These are phyloP conservation scores for Pseudopyricularia cyperi DNA, from an alignment of 2,329 filamentous ascomycete species.

Conservation along the genomic window DNA sequence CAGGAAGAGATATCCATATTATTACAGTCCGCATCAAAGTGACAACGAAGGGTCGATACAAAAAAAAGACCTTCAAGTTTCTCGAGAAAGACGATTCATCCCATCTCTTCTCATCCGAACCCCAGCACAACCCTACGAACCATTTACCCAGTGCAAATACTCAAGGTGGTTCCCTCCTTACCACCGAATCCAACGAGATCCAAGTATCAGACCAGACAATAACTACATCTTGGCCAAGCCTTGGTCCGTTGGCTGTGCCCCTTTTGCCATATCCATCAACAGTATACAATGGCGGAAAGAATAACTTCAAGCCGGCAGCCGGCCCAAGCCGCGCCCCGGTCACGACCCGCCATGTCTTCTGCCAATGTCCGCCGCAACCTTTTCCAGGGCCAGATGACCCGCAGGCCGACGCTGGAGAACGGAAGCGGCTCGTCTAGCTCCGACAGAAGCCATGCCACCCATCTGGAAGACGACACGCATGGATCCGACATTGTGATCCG, in stretches of 20 bases:
- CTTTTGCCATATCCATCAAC: not conserved
- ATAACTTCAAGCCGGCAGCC: not conserved
- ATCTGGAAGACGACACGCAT: constrained; percentile 33
- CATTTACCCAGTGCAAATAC: no score
- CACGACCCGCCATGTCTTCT: constrained; percentile 1
- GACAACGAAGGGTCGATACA: no score
- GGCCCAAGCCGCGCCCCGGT: not conserved
- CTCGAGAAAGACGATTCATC: no score
- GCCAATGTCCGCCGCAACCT: constrained; percentile 37
- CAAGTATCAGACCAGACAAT: no score
- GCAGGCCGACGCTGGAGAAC: constrained; percentile 32
- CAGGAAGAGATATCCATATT: no score
- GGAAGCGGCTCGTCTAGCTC: constrained; percentile 14
- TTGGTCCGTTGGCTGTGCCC: not conserved
- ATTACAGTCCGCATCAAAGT: no score
- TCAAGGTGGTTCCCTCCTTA: no score
- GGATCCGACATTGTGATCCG: constrained; percentile 46
- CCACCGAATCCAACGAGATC: no score
- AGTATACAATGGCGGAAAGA: not conserved
- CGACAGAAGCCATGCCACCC: constrained; percentile 27
- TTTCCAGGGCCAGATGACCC: constrained; percentile 45
- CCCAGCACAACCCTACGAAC: no score
- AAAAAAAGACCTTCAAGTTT: no score
- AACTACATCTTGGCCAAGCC: not conserved
- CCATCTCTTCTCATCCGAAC: no score